These are phyloP conservation scores for Turnera subulata DNA, from an alignment of 345 rosid genomes.

Conservation along the genomic window DNA sequence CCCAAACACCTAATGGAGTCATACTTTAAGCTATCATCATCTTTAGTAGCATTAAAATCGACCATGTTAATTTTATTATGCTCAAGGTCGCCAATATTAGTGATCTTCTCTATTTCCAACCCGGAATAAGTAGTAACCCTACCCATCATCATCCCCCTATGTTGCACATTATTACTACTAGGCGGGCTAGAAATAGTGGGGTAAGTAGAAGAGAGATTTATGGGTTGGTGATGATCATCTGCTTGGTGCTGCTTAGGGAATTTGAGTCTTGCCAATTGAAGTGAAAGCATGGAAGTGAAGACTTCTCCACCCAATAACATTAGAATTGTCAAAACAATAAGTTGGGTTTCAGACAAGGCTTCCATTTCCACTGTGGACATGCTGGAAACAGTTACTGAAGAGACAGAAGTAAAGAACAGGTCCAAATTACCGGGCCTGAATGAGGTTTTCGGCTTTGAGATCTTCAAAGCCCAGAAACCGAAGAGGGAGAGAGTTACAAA, in stretches of 20 bases:
- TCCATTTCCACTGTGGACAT: constrained; percentile 81
- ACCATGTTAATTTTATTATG: background rate
- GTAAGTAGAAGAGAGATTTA: background rate
- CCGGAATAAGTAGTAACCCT: background rate
- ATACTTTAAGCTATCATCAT: background rate
- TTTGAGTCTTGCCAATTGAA: constrained; percentile 9
- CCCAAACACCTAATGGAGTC: background rate
- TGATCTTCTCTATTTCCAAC: background rate
- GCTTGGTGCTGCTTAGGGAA: background rate
- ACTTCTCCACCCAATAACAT: constrained; percentile 64
- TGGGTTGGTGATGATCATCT: background rate
- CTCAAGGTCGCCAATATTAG: background rate
- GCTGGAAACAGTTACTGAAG: constrained; percentile 60
- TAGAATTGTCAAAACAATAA: constrained; percentile 44
- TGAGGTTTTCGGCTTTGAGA: constrained; percentile 36
- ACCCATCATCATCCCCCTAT: background rate
- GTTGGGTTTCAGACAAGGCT: constrained; percentile 62
- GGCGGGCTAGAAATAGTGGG: background rate
- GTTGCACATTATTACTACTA: too few relatives aligned
- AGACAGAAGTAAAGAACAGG: constrained; percentile 68
- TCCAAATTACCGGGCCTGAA: constrained; percentile 37
- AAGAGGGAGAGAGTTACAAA: constrained; percentile 28
- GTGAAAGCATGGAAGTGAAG: constrained; percentile 49
- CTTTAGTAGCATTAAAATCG: background rate
- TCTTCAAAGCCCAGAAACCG: constrained; percentile 28